Base-by-base conservation (phyloP, 176 grass and related monocot genomes). In the Zoysia pacifica region DNA sequence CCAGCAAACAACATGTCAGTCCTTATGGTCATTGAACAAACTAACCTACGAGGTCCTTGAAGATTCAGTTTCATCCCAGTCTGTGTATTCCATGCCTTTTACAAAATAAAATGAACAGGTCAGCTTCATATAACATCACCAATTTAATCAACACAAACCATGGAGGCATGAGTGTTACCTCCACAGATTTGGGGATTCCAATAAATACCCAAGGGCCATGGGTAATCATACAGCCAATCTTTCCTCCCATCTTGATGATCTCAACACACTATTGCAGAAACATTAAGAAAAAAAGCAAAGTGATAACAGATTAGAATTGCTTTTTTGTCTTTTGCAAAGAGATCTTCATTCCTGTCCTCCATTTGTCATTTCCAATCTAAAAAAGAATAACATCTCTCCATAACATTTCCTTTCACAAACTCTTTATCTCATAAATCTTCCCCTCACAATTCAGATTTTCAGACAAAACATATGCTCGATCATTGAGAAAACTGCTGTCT, bases 151-250 rank as follows among this genome's bases (percentile, higher is more conserved):
- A 75, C 7, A 36, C 62, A 45, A 54, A 79, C 72, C 20, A 18
- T 61, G 55, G 19, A 8, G 58, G 59, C 48, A 38, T 41, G 18
- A 81, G 55, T 65, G 37, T 73, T 71, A 81, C 77, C 87, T 89
- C 71, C 16, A 89, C 71, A 0, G 65, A 89, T 44, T 89, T 89
- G 2, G 71, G 0, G 5, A 89, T 89, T 65, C 87, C 82, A 64
- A 81, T 11, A 64, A 84, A 71, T 64, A 89, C 35, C 81, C 81
- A 89, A 5, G 66, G 65, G 55, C 72, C 71, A 3, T 84, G 71
- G 11, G 81, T 89, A 47, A 84, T 84, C 81, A 88, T 88, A 71
- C 81, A 88, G 65, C 86, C 54, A 62, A 84, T 45, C 71, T 89
- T 89, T 47, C 81, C 70, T 88, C 81, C 64, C 76, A 88, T 80